Conservation (phyloP, 129 eudicot species). For the Flaveria brownii region DNA sequence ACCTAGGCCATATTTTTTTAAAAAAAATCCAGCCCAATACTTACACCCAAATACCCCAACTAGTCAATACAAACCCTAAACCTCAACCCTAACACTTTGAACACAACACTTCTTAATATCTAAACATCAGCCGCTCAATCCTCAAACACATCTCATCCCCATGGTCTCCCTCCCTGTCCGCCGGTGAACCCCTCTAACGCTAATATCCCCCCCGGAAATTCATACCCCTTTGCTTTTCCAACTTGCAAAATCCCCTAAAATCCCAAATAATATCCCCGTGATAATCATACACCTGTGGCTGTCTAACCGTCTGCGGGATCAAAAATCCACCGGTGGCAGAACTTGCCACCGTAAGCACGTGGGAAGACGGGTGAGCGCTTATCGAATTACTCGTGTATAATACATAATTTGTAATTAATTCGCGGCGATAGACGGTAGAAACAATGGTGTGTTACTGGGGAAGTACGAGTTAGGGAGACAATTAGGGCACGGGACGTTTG, state of each 20-base stretch:
- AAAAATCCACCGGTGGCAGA: conserved; percentile 74
- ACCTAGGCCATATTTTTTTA: no score
- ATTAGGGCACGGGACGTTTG: conserved; percentile 83
- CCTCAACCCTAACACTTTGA: no score
- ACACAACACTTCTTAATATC: no score
- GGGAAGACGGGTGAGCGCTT: conserved; percentile 70
- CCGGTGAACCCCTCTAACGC: no score
- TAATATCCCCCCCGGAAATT: no score
- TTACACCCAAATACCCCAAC: no score
- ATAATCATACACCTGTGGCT: conserved; percentile 51
- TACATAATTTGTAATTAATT: not conserved
- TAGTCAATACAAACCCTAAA: no score
- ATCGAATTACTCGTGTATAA: conserved; percentile 15
- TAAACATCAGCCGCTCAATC: no score
- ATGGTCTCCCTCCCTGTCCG: no score
- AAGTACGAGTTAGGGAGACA: conserved; percentile 78
- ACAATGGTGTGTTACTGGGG: conserved; percentile 52
- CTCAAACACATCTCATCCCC: no score
- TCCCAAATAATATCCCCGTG: conserved; percentile 15
- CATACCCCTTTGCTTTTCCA: not conserved
- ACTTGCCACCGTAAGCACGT: conserved; percentile 93
- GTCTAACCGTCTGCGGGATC: conserved; percentile 37
- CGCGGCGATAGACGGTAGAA: conserved; percentile 57
- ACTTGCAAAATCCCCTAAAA: conserved; percentile 5
- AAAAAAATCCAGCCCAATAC: no score